Evolutionary conservation across 1,284 basidiomycete genomes (phyloP).

Genomic region (Malassezia nana): DNA sequence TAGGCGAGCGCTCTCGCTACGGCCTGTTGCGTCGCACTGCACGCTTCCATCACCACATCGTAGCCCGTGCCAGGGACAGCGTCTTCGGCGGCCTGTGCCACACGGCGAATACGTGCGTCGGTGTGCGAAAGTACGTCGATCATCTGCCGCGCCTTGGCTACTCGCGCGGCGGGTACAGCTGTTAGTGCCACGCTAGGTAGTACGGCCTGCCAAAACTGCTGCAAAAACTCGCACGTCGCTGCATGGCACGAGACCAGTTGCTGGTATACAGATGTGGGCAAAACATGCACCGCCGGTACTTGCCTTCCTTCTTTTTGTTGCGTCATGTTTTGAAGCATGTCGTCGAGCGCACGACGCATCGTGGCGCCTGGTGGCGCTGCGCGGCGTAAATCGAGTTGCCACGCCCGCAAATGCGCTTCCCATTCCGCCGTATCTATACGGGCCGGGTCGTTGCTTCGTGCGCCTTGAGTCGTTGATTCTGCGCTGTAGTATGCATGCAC

Average conservation of each 20-base stretch:
- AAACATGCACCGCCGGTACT: slow-evolving; percentile 24
- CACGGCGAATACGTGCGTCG: not conserved
- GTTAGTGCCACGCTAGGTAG: slow-evolving; percentile 54
- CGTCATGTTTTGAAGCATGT: slow-evolving; percentile 18
- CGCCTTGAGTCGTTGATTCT: slow-evolving; percentile 16
- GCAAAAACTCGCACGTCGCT: slow-evolving; percentile 84
- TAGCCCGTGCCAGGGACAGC: slow-evolving; percentile 7
- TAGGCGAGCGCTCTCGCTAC: slow-evolving; percentile 7
- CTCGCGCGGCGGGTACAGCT: not conserved
- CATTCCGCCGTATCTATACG: not conserved
- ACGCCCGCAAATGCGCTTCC: not conserved
- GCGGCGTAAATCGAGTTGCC: slow-evolving; percentile 3
- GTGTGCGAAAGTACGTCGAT: not conserved
- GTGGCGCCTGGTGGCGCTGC: not conserved
- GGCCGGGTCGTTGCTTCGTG: not conserved
- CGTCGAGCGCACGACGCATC: slow-evolving; percentile 5
- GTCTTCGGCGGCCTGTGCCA: slow-evolving; percentile 6
- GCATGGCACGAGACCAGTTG: slow-evolving; percentile 81
- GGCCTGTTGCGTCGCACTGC: slow-evolving; percentile 3
- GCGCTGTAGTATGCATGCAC: slow-evolving; percentile 26
- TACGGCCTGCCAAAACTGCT: slow-evolving; percentile 85
- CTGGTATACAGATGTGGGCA: slow-evolving; percentile 66
- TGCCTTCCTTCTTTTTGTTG: slow-evolving; percentile 3
- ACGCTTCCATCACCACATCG: slow-evolving; percentile 7
- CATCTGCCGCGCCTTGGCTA: slow-evolving; percentile 6